phyloP scores from a whole-genome alignment of 2,329 filamentous ascomycete genomes.

The Dothistroma septosporum region DNA sequence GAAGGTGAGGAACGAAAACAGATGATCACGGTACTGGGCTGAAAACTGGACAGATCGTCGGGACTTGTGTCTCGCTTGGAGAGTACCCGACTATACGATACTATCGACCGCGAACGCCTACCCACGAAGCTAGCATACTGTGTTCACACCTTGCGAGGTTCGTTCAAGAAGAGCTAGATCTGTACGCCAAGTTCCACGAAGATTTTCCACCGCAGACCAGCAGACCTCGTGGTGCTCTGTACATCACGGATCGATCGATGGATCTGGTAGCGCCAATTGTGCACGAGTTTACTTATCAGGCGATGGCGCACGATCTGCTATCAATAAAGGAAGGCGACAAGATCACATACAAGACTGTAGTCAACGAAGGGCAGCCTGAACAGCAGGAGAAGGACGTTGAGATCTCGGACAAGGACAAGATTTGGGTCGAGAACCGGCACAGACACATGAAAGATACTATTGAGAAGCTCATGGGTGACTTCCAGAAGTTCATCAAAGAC shows the following conservation, averaged over 20 bases:
- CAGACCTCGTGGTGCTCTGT: constrained; percentile 73
- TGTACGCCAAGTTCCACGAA: constrained; percentile 77
- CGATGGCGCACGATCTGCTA: constrained; percentile 92
- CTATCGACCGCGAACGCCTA: constrained; percentile 69
- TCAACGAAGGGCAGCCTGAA: constrained; percentile 68
- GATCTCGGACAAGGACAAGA: constrained; percentile 81
- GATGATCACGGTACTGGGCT: not conserved
- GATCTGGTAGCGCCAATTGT: constrained; percentile 81
- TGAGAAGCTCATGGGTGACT: constrained; percentile 86
- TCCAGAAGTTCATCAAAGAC: constrained; percentile 82
- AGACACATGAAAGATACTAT: constrained; percentile 98
- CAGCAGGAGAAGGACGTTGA: constrained; percentile 86
- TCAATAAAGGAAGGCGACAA: constrained; percentile 86
- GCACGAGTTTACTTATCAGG: constrained; percentile 97
- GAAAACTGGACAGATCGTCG: constrained; percentile 59
- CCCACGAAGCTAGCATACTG: constrained; percentile 82
- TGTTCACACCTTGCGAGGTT: constrained; percentile 86
- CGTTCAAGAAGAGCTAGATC: constrained; percentile 84
- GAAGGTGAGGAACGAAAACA: constrained; percentile 57
- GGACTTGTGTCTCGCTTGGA: constrained; percentile 84
- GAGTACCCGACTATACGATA: constrained; percentile 93
- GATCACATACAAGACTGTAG: constrained; percentile 72
- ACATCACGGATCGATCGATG: constrained; percentile 90
- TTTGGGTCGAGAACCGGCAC: constrained; percentile 94
- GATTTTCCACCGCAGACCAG: constrained; percentile 77